Evolutionary conservation across 1,139 yeast genomes (phyloP).

Genomic region (Lodderomyces jiufengensis): DNA sequence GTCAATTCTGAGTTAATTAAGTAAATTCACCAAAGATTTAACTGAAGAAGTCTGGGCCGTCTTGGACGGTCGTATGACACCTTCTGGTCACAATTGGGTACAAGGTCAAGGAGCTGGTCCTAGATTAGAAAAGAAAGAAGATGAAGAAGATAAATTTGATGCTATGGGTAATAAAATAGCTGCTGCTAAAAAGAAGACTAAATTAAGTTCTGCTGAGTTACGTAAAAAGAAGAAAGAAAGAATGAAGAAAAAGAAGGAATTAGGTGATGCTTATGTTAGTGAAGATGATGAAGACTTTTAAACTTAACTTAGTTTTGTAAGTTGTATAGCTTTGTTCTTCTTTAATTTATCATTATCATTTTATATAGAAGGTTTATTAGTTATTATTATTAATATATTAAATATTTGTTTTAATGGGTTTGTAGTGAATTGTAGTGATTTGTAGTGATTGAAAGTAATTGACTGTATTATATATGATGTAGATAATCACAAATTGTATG

Average conservation of each 20-base stretch:
- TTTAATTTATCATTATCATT: too few relatives aligned
- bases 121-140: conserved; percentile 93
- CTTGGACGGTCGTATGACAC: conserved; percentile 95
- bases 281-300: conserved; percentile 73
- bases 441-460: too few relatives aligned
- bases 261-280: conserved; percentile 98
- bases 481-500: too few relatives aligned
- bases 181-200: conserved; percentile 92
- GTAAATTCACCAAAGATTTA: conserved; percentile 97
- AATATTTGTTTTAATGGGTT: too few relatives aligned
- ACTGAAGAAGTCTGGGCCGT: conserved; percentile 99
- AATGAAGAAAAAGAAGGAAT: conserved; percentile 99
- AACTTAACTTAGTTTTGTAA: too few relatives aligned
- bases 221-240: conserved; percentile 99
- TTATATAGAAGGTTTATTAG: too few relatives aligned
- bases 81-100: conserved; percentile 99
- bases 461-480: too few relatives aligned
- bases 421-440: too few relatives aligned
- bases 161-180: conserved; percentile 99
- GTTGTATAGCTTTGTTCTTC: too few relatives aligned
- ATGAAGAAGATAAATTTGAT: conserved; percentile 97
- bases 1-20: too few relatives aligned
- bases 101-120: conserved; percentile 99
- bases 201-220: conserved; percentile 97
- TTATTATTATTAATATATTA: too few relatives aligned